phyloP scores from a whole-genome alignment of 768 basidiomycete species.

The Auricularia heimuer region DNA sequence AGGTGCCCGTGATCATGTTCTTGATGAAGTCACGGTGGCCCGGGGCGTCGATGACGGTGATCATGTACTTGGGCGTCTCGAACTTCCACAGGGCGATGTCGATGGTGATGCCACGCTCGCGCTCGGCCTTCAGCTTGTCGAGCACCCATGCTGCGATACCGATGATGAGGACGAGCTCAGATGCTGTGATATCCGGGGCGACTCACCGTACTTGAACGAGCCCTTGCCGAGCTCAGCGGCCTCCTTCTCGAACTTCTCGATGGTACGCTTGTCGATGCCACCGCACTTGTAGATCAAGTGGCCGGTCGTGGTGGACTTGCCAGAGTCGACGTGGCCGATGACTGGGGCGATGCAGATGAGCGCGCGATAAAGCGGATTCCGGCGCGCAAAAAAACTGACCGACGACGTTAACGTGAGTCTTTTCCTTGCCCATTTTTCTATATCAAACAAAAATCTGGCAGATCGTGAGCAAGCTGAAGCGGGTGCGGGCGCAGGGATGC shows the following conservation, averaged over 20 bases:
- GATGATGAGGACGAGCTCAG: background rate
- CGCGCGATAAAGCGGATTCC: slow-evolving; percentile 13
- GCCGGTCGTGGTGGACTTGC: slow-evolving; percentile 99
- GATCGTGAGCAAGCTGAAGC: background rate
- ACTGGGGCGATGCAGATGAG: slow-evolving; percentile 38
- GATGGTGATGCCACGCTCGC: slow-evolving; percentile 99
- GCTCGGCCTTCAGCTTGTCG: slow-evolving; percentile 99
- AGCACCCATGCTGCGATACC: slow-evolving; percentile 83
- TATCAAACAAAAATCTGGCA: slow-evolving; percentile 31
- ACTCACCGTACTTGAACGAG: slow-evolving; percentile 91
- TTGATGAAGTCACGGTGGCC: slow-evolving; percentile 99
- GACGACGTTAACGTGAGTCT: slow-evolving; percentile 95
- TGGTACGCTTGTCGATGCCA: slow-evolving; percentile 99
- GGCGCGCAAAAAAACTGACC: slow-evolving; percentile 42
- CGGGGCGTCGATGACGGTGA: slow-evolving; percentile 97
- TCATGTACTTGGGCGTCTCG: slow-evolving; percentile 96
- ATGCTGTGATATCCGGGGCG: background rate
- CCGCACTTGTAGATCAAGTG: slow-evolving; percentile 99
- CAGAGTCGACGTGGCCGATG: slow-evolving; percentile 99
- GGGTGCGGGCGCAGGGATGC: background rate
- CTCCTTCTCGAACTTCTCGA: slow-evolving; percentile 99
- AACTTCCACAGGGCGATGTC: slow-evolving; percentile 99
- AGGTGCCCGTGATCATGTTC: slow-evolving; percentile 99
- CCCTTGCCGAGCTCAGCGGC: slow-evolving; percentile 99
- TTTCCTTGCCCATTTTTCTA: slow-evolving; percentile 90